Percentiles rank a stretch among this genome's conserved stretches.
Evolutionary conservation across 129 eudicot species (phyloP).

Genomic region (Flaveria linearis): DNA sequence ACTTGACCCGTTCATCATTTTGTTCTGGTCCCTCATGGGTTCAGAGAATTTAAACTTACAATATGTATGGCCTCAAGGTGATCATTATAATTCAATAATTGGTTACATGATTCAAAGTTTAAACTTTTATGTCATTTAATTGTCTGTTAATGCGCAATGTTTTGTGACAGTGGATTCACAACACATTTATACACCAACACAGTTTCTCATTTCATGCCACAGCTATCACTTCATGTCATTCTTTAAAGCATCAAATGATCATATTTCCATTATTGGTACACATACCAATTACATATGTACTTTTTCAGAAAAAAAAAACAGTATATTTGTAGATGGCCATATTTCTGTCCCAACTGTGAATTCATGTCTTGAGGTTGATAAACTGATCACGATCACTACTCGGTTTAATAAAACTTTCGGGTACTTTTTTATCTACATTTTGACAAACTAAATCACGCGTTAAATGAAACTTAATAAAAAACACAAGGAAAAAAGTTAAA

Average conservation of each 20-base stretch:
- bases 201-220: conserved; percentile 24
- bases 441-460: too few relatives aligned
- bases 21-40: background rate
- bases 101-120: conserved; percentile 15
- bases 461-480: background rate
- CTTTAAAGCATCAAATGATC: conserved; percentile 7
- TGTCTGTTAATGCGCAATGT: conserved; percentile 15
- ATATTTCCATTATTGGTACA: conserved; percentile 20
- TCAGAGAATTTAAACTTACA: conserved; percentile 5
- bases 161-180: conserved; percentile 20
- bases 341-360: too few relatives aligned
- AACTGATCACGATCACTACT: too few relatives aligned
- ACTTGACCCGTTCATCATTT: background rate
- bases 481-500: background rate
- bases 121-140: background rate
- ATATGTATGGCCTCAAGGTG: background rate
- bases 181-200: conserved; percentile 39
- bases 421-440: too few relatives aligned
- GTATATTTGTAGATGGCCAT: too few relatives aligned
- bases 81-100: background rate
- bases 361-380: too few relatives aligned
- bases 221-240: conserved; percentile 41
- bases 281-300: conserved; percentile 13
- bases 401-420: too few relatives aligned
- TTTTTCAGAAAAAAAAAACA: background rate